Conservation (phyloP, 2,329 filamentous ascomycete species). For the Dactylellina sp. region DNA sequence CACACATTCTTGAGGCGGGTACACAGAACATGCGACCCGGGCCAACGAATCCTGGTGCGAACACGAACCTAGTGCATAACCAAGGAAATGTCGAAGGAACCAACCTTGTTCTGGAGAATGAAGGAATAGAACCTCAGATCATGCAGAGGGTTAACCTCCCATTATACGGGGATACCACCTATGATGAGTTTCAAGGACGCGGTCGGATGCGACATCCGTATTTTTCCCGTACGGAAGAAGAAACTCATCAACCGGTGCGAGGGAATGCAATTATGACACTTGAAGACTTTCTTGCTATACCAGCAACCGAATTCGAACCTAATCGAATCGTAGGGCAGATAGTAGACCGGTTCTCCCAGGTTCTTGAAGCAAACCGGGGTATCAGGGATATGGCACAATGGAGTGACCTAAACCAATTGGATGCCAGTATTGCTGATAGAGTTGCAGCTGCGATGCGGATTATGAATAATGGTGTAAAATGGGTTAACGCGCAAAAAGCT, state of each 20-base stretch:
- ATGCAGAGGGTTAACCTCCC: conserved; percentile 8
- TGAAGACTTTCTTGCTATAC: neutral
- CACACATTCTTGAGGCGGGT: neutral
- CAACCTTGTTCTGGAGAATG: neutral
- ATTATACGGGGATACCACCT: conserved; percentile 10
- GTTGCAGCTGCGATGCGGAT: neutral
- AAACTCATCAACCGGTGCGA: neutral
- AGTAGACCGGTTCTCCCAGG: neutral
- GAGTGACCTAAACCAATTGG: neutral
- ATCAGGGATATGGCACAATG: neutral
- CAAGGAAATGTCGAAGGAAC: neutral
- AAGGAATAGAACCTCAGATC: neutral
- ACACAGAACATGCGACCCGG: conserved; percentile 9
- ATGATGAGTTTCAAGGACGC: neutral
- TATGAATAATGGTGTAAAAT: conserved; percentile 7
- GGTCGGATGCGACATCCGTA: neutral
- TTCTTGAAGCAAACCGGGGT: neutral
- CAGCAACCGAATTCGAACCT: neutral
- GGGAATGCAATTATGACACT: neutral
- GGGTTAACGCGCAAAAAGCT: neutral
- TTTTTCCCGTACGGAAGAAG: neutral
- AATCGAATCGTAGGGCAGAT: neutral
- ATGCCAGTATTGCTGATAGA: neutral
- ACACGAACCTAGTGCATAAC: neutral
- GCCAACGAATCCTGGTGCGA: neutral